A percentile compares a stretch with the other conserved stretches of the same genome.
Evolutionary conservation across 148 eudicot species (phyloP).

Genomic region (Amaranthus palmeri): DNA sequence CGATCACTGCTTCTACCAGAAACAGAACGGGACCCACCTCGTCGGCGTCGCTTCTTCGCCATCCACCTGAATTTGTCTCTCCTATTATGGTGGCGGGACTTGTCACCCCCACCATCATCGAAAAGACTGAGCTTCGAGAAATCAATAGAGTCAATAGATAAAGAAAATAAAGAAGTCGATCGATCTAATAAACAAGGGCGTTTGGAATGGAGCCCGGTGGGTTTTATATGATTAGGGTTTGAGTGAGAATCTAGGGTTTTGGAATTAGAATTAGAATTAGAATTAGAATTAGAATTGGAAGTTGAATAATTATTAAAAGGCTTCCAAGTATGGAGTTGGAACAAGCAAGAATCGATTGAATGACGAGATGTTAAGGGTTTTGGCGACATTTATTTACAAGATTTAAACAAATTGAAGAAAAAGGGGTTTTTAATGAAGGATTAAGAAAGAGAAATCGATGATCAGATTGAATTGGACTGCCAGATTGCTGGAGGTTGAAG

Average conservation of each 20-base stretch:
- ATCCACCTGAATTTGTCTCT: constrained; percentile 41
- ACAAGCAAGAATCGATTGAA: constrained; percentile 60
- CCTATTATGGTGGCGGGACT: constrained; percentile 15
- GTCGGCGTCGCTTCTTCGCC: constrained; percentile 52
- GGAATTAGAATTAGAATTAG: constrained; percentile 35
- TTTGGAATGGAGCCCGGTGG: constrained; percentile 34
- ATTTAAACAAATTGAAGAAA: not conserved
- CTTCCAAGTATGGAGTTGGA: constrained; percentile 59
- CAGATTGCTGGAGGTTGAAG: too few species aligned
- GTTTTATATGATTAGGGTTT: constrained; percentile 24
- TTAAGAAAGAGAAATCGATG: too few species aligned
- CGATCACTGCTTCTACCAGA: constrained; percentile 73
- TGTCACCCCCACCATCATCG: constrained; percentile 40
- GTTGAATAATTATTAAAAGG: constrained; percentile 50
- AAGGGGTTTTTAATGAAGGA: too few species aligned
- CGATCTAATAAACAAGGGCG: constrained; percentile 78
- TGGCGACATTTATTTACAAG: constrained; percentile 35
- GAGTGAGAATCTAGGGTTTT: constrained; percentile 49
- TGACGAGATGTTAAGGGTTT: constrained; percentile 41
- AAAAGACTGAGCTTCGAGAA: constrained; percentile 67
- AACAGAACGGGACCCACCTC: constrained; percentile 64
- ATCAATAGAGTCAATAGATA: constrained; percentile 56
- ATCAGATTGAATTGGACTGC: too few species aligned
- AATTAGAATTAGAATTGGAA: constrained; percentile 39
- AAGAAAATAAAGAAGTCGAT: constrained; percentile 43